Base-by-base conservation (phyloP, 805 yeast species). In the Lipomyces mesembrius region DNA sequence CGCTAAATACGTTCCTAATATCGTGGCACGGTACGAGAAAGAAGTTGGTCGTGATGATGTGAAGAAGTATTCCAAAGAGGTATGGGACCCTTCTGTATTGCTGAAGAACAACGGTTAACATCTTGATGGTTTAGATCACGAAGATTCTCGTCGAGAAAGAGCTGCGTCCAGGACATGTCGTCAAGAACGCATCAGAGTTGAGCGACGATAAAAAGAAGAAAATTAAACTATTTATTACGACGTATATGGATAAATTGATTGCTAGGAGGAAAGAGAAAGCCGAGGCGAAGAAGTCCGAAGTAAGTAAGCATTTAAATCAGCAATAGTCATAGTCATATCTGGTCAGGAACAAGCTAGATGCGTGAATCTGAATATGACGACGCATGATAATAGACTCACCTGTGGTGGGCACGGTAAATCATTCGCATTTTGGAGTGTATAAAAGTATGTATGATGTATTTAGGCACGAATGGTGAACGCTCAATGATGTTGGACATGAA, bases 1-100 rank as follows among this genome's bases (percentile, higher is more conserved):
- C 75, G 98, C 97, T 1, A 78, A 82, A 17, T 81, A 85, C 72
- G 90, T 94, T 11, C 98, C 98, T 9, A 92, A 92, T 73, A 77
- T 90, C 74, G 81, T 93, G 63, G 87, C 87, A 70, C 85, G 85
- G 71, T 86, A 89, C 76, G 75, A 81, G 2, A 63, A 68, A 34
- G 87, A 86, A 62, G 81, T 94, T 27, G 92, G 92, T 3, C 87
- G 86, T 65, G 96, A 90, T 3, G 83, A 86, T 64, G 74, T 91
- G 61, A 94, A 93, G 78, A 83, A 83, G 51, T 89, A 92, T 77
- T 91, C 97, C 2, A 84, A 86, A 67, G 97, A 92, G 60, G 66
- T 68, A 43, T 29, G 60, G 25, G 35, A 3, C 35, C 59, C n/a
- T 49, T 32, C 9, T 29, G 9, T 35, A 6, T 5, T 17, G 53